These are phyloP conservation scores for Phaeosphaeria sp. DNA, from an alignment of 2,329 filamentous ascomycete species.

Conservation along the genomic window DNA sequence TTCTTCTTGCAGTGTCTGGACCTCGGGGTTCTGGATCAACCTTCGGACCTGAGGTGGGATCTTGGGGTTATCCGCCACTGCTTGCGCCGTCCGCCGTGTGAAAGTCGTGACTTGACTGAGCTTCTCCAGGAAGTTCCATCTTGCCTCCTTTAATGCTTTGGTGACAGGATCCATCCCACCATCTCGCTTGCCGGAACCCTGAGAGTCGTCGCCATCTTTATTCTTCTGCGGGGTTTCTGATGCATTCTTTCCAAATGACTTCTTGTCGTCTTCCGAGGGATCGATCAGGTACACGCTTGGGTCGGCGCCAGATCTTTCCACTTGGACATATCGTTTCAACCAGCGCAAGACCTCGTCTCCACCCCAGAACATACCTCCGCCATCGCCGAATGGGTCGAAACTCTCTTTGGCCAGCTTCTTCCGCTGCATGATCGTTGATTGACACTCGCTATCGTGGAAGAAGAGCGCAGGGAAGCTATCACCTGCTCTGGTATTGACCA, in stretches of 20 bases:
- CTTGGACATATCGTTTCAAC: conserved; percentile 81
- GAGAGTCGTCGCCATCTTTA: conserved; percentile 33
- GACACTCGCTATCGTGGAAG: conserved; percentile 96
- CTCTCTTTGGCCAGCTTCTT: conserved; percentile 82
- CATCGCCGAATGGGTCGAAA: conserved; percentile 89
- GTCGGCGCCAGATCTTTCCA: conserved; percentile 86
- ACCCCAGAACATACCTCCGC: conserved; percentile 93
- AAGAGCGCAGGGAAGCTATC: conserved; percentile 96
- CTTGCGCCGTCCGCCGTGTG: conserved; percentile 87
- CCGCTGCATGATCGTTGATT: conserved; percentile 92
- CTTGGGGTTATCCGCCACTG: conserved; percentile 88
- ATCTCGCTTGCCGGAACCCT: conserved; percentile 57
- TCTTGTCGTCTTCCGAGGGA: conserved; percentile 81
- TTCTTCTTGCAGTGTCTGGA: conserved; percentile 94
- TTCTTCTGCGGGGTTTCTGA: conserved; percentile 50
- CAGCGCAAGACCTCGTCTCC: conserved; percentile 94
- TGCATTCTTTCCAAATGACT: conserved; percentile 75
- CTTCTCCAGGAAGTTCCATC: conserved; percentile 96
- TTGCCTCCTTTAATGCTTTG: conserved; percentile 91
- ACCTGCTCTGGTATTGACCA: conserved; percentile 89
- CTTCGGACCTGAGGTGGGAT: conserved; percentile 87
- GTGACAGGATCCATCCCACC: conserved; percentile 90
- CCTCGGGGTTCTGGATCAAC: conserved; percentile 87
- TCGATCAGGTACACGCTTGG: conserved; percentile 91
- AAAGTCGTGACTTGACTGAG: conserved; percentile 98